These are phyloP conservation scores for Thozetella sp. DNA, from an alignment of 495 filamentous ascomycete species.

Conservation along the genomic window DNA sequence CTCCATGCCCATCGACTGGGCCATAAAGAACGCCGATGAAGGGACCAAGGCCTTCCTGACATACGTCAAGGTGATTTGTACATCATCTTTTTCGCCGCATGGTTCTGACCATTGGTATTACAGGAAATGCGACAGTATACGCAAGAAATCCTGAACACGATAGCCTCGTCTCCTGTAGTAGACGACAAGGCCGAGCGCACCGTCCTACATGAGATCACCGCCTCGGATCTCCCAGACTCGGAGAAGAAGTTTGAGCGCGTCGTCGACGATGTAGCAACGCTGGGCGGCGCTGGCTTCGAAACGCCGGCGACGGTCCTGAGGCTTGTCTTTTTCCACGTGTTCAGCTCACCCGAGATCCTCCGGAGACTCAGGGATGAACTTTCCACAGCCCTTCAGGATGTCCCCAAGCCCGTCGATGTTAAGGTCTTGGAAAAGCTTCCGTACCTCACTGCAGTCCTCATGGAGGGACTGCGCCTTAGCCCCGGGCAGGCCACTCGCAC, in stretches of 20 bases:
- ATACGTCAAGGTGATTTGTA: conserved; percentile 15
- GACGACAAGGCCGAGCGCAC: conserved; percentile 14
- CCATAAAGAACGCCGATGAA: conserved; percentile 18
- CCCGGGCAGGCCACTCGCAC: conserved; percentile 32
- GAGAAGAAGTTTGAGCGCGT: conserved; percentile 25
- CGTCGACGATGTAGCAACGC: conserved; percentile 17
- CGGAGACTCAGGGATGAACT: conserved; percentile 19
- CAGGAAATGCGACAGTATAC: conserved; percentile 15
- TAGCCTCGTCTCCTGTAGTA: conserved; percentile 11
- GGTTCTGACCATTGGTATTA: background rate
- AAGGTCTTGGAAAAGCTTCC: conserved; percentile 28
- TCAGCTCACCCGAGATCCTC: conserved; percentile 14
- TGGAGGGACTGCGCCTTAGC: conserved; percentile 33
- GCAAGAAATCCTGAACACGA: conserved; percentile 12
- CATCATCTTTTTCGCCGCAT: background rate
- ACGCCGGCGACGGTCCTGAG: conserved; percentile 22
- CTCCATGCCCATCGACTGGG: conserved; percentile 21
- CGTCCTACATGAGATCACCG: conserved; percentile 23
- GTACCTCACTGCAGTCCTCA: conserved; percentile 32
- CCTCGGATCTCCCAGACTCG: conserved; percentile 19
- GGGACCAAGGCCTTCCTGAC: conserved; percentile 21
- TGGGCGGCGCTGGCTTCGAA: conserved; percentile 24
- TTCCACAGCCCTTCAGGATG: background rate
- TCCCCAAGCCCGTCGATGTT: background rate
- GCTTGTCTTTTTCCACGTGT: conserved; percentile 22